These are phyloP conservation scores for Entoloma clypeatum DNA, from an alignment of 1,284 basidiomycete species.

Conservation along the genomic window DNA sequence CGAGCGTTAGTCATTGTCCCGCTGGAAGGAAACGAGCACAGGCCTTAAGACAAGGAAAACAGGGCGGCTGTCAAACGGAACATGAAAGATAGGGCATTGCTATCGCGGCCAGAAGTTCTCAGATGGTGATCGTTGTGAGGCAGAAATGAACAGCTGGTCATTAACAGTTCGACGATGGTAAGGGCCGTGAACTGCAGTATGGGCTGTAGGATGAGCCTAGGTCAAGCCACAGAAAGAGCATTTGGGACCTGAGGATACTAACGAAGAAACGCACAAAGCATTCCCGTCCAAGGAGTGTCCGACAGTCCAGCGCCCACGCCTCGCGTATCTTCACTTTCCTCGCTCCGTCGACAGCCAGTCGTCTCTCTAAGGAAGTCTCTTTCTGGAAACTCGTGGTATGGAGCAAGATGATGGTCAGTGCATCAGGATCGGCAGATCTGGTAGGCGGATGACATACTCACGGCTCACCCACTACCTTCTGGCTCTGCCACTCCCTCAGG, in stretches of 20 bases:
- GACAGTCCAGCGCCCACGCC: constrained; percentile 49
- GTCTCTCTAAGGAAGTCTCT: constrained; percentile 48
- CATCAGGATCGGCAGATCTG: constrained; percentile 34
- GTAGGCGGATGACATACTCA: too few relatives aligned
- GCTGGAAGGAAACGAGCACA: too few relatives aligned
- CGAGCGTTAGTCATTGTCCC: too few relatives aligned
- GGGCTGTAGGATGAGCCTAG: constrained; percentile 51
- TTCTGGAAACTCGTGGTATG: constrained; percentile 68
- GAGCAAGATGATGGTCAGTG: constrained; percentile 50
- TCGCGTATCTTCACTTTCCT: constrained; percentile 38
- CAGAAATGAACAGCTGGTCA: too few relatives aligned
- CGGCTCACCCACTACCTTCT: too few relatives aligned
- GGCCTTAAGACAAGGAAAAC: too few relatives aligned
- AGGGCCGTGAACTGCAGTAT: constrained; percentile 40
- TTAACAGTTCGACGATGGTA: constrained; percentile 53
- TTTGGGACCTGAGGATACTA: too few relatives aligned
- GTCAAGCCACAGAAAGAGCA: neutral
- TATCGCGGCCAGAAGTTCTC: too few relatives aligned
- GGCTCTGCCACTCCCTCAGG: too few relatives aligned
- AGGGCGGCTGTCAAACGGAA: too few relatives aligned
- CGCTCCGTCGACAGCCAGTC: constrained; percentile 19
- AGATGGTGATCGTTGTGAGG: too few relatives aligned
- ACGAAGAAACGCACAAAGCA: constrained; percentile 42
- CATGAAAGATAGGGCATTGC: too few relatives aligned
- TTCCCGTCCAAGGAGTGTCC: constrained; percentile 64